These are phyloP conservation scores for Cladophialophora immunda DNA, from an alignment of 2,329 filamentous ascomycete genomes.

Conservation along the genomic window DNA sequence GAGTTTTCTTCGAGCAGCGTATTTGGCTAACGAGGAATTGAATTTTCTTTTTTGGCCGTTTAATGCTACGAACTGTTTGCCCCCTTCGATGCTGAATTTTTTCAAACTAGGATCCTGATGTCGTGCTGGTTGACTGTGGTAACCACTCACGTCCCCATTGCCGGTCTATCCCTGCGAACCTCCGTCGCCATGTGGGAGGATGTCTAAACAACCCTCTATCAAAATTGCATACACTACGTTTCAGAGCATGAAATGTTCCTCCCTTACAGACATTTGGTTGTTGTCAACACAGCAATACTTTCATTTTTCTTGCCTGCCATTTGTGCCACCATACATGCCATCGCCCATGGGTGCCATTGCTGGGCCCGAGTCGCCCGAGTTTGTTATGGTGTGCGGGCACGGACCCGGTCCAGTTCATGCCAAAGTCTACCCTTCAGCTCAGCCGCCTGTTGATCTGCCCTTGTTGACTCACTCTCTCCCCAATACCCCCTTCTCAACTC, in stretches of 20 bases:
- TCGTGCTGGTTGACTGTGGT: neutral
- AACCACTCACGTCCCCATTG: neutral
- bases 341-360: constrained; percentile 3
- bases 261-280: constrained; percentile 15
- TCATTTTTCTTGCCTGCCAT: constrained; percentile 9
- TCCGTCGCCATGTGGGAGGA: neutral
- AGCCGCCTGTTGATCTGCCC: neutral
- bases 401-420: constrained; percentile 12
- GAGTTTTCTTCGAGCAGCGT: neutral
- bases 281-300: constrained; percentile 8
- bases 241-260: neutral
- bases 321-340: constrained; percentile 17
- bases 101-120: neutral
- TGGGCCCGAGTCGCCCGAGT: constrained; percentile 4
- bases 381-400: constrained; percentile 20
- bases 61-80: neutral
- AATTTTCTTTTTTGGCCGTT: neutral
- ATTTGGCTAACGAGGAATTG: neutral
- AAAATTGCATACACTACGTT: neutral
- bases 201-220: neutral
- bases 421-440: constrained; percentile 3
- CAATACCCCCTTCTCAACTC: neutral
- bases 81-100: neutral
- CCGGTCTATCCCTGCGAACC: neutral
- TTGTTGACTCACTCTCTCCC: neutral